Evolutionary conservation across 78 protist species (phyloP).

Genomic region (Ministeria vibrans): DNA sequence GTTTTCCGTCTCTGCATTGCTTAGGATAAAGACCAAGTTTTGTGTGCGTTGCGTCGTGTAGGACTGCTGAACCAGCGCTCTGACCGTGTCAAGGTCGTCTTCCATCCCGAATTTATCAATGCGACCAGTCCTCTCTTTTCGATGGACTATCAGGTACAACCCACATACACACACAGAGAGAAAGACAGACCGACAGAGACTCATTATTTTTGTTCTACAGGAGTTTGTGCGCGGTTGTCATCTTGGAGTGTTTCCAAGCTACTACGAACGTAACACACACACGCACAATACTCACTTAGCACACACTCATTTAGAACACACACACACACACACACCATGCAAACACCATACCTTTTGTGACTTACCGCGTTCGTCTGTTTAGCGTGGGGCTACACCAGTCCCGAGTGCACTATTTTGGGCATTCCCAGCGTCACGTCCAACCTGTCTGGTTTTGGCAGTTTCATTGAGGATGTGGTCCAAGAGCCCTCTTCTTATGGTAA

Average conservation of each 20-base stretch:
- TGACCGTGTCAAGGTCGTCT: conserved; percentile 71
- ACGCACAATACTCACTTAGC: too few species aligned
- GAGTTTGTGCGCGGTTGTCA: conserved; percentile 60
- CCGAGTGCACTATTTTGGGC: conserved; percentile 73
- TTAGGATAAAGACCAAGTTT: too few species aligned
- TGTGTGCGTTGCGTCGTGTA: too few species aligned
- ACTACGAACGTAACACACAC: conserved; percentile 76
- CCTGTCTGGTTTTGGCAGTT: conserved; percentile 70
- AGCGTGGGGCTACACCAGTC: conserved; percentile 42
- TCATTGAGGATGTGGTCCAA: conserved; percentile 23
- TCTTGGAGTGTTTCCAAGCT: conserved; percentile 69
- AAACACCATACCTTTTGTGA: too few species aligned
- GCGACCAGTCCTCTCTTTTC: conserved; percentile 66
- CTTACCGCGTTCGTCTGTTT: neutral
- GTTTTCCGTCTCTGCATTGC: too few species aligned
- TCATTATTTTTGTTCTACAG: neutral
- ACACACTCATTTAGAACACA: too few species aligned
- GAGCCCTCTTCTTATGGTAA: conserved; percentile 51
- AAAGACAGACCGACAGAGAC: neutral
- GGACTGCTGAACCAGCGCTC: conserved; percentile 40
- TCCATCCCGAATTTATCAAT: conserved; percentile 76
- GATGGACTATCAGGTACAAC: conserved; percentile 63
- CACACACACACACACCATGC: too few species aligned
- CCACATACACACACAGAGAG: conserved; percentile 2
- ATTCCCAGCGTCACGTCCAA: conserved; percentile 70